Percentiles rank a stretch among this genome's conserved stretches.
phyloP scores from a whole-genome alignment of 148 eudicot species.

The Diospyros lotus region DNA sequence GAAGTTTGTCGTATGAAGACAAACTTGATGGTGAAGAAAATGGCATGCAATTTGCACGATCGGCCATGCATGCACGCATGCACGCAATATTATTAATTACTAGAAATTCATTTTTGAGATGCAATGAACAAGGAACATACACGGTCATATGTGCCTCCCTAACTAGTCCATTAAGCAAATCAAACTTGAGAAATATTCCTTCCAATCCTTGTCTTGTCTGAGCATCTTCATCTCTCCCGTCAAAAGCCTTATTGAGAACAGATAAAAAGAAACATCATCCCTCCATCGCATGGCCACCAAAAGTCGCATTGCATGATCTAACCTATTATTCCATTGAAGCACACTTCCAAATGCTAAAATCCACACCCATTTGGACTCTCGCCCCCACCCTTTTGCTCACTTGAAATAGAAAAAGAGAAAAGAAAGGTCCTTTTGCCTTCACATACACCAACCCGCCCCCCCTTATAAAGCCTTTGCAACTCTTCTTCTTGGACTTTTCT shows the following conservation, averaged over 20 bases:
- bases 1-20: no score
- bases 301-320: background rate
- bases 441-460: constrained; percentile 12
- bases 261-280: background rate
- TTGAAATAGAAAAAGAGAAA: background rate
- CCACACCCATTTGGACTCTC: background rate
- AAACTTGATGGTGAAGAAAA: no score
- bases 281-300: background rate
- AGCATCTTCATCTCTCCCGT: background rate
- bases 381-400: constrained; percentile 5
- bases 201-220: constrained; percentile 9
- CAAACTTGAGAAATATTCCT: background rate
- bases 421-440: constrained; percentile 7
- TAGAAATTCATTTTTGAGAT: no score
- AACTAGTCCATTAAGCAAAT: no score
- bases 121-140: no score
- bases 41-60: no score
- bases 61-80: no score
- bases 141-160: no score
- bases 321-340: constrained; percentile 11
- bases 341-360: constrained; percentile 17
- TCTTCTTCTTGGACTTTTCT: constrained; percentile 20
- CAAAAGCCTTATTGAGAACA: background rate
- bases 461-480: background rate
- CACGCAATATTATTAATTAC: no score